These are phyloP conservation scores for Thecaphora frezii DNA, from an alignment of 1,284 basidiomycete genomes.

Conservation along the genomic window DNA sequence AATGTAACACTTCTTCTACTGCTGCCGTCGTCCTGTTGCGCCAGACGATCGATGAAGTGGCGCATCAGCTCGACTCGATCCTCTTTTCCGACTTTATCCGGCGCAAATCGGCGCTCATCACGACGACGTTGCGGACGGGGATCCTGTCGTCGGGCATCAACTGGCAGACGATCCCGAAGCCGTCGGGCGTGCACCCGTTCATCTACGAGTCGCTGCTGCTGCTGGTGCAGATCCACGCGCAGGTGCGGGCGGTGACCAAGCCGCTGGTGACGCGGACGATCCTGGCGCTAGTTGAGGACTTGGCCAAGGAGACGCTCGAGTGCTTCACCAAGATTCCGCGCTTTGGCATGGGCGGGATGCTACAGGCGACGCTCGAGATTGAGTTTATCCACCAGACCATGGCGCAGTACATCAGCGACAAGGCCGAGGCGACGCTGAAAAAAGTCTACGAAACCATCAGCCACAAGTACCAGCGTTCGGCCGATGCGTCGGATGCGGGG, in stretches of 20 bases:
- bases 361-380: conserved; percentile 95
- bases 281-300: conserved; percentile 76
- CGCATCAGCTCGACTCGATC: conserved; percentile 79
- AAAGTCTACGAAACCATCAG: conserved; percentile 93
- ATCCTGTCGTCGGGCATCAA: conserved; percentile 79
- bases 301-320: conserved; percentile 77
- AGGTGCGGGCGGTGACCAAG: conserved; percentile 78
- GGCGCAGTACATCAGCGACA: conserved; percentile 77
- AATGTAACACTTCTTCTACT: background rate
- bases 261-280: conserved; percentile 77
- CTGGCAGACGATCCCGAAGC: conserved; percentile 87
- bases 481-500: background rate
- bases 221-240: conserved; percentile 88
- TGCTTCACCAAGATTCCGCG: conserved; percentile 82
- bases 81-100: conserved; percentile 85
- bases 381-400: conserved; percentile 98
- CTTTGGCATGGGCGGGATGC: conserved; percentile 98
- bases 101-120: conserved; percentile 72
- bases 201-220: conserved; percentile 86
- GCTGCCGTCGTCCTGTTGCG: background rate
- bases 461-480: conserved; percentile 72
- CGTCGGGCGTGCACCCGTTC: conserved; percentile 82
- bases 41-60: conserved; percentile 74
- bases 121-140: conserved; percentile 72
- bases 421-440: conserved; percentile 78